phyloP scores from a whole-genome alignment of 2,329 filamentous ascomycete species.

The Zymoseptoria tritici region DNA sequence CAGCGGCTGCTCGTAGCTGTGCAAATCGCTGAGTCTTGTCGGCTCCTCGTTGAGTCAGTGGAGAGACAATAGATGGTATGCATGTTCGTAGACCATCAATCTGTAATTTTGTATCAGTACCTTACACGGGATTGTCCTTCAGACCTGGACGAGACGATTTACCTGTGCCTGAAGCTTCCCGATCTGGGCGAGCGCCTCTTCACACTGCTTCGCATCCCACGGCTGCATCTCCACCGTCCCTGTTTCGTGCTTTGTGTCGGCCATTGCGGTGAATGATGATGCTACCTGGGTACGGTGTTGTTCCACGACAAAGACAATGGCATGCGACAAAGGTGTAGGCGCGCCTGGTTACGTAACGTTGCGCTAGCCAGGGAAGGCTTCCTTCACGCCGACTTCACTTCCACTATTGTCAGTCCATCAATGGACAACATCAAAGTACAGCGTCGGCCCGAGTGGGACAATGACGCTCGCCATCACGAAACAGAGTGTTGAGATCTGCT shows the following conservation, averaged over 20 bases:
- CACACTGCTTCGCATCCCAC: constrained; percentile 20
- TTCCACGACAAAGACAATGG: not conserved
- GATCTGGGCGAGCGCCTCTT: constrained; percentile 38
- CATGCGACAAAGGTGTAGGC: not conserved
- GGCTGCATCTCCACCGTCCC: not conserved
- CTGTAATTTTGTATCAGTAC: constrained; percentile 24
- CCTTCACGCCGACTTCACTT: not conserved
- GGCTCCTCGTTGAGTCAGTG: constrained; percentile 26
- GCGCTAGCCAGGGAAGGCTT: not conserved
- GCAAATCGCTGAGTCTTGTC: constrained; percentile 31
- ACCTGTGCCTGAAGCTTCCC: constrained; percentile 40
- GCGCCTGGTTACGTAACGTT: not conserved
- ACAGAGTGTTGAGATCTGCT: not conserved
- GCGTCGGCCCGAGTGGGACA: no score
- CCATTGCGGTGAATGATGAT: not conserved
- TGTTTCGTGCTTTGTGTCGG: not conserved
- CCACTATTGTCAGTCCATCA: not conserved
- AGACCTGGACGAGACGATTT: not conserved
- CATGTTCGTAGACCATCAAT: constrained; percentile 37
- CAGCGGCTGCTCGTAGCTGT: constrained; percentile 32
- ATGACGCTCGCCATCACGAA: not conserved
- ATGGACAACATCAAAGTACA: not conserved
- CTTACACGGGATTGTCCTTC: not conserved
- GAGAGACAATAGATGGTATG: constrained; percentile 37
- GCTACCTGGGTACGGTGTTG: not conserved